phyloP scores from a whole-genome alignment of 192 early-diverging fungal genomes.

The Chytriomyces confervae region DNA sequence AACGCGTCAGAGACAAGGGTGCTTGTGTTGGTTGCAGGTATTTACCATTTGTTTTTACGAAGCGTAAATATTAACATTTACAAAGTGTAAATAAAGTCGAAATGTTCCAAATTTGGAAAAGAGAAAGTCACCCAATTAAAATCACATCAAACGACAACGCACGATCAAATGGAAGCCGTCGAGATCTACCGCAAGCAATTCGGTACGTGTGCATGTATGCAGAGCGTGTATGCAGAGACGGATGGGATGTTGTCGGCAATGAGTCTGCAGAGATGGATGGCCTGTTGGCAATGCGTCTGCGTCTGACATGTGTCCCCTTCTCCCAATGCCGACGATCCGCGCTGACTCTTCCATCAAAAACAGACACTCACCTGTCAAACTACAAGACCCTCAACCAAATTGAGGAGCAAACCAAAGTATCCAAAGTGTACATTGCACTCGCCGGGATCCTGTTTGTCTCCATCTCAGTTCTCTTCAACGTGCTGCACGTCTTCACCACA shows the following conservation, averaged over 20 bases:
- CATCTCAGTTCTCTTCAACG: slow-evolving; percentile 55
- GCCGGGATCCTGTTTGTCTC: slow-evolving; percentile 45
- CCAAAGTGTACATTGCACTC: slow-evolving; percentile 50
- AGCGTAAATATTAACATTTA: no score
- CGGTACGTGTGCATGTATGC: background rate
- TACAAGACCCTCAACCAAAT: slow-evolving; percentile 45
- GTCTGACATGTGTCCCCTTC: background rate
- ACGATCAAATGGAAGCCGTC: slow-evolving; percentile 5
- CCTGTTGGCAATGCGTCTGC: background rate
- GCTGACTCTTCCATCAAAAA: background rate
- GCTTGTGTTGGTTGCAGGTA: no score
- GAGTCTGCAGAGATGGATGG: background rate
- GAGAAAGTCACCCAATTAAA: no score
- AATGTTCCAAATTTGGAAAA: no score
- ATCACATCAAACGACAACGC: no score
- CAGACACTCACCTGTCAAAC: slow-evolving; percentile 45
- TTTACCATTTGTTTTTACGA: no score
- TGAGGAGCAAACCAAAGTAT: slow-evolving; percentile 45
- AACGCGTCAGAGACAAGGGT: no score
- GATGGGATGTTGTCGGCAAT: background rate
- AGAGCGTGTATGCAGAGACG: background rate
- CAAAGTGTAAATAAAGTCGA: no score
- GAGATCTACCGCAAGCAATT: slow-evolving; percentile 32
- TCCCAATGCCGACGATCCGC: background rate
- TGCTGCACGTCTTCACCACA: slow-evolving; percentile 49